These are phyloP conservation scores for Gossypium trilobum DNA, from an alignment of 441 rosid genomes.

Conservation along the genomic window DNA sequence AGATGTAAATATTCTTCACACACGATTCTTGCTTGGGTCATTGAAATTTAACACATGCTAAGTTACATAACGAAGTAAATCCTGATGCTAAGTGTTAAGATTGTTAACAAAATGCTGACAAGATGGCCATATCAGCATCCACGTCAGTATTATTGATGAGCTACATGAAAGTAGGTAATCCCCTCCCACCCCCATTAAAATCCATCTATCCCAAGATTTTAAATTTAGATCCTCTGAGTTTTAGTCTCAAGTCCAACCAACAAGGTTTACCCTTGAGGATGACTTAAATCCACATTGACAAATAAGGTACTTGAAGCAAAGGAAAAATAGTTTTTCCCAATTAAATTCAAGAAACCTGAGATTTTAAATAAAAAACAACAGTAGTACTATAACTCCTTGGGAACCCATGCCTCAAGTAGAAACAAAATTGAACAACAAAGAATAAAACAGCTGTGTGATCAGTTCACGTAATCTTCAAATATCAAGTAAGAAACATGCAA, in stretches of 20 bases:
- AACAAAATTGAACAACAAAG: not conserved
- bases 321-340: not conserved
- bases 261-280: not conserved
- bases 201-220: not conserved
- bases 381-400: not conserved
- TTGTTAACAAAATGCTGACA: not conserved
- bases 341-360: not conserved
- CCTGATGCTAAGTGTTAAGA: not conserved
- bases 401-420: not conserved
- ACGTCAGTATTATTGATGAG: not conserved
- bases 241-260: not conserved
- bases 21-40: not conserved
- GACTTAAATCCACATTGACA: not conserved
- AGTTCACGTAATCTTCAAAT: not conserved
- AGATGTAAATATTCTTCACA: not conserved
- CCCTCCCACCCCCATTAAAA: not conserved
- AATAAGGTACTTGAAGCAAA: not conserved
- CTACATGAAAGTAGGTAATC: not conserved
- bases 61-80: not conserved
- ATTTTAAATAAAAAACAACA: not conserved
- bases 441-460: not conserved
- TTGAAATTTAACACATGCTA: not conserved
- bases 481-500: slow-evolving; percentile 3
- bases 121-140: not conserved
- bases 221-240: not conserved